Base-by-base conservation (phyloP, 1,284 basidiomycete species). In the Austroboletus sp. region DNA sequence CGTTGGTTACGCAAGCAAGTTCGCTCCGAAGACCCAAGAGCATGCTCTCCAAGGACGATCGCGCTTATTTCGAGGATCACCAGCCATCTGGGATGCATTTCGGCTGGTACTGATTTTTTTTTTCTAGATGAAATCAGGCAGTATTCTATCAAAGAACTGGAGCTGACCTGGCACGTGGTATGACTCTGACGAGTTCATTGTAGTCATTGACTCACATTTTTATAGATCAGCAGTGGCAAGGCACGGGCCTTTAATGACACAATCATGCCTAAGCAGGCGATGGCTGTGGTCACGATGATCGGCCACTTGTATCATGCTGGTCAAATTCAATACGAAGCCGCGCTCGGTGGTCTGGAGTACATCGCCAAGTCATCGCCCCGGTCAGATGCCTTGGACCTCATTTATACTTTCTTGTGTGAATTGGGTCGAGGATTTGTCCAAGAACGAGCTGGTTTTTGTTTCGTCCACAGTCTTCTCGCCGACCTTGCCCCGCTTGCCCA, bases 121-220 rank as follows among this genome's bases (percentile, higher is more conserved):
- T 56, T 58, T 36, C 3, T 45, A 44, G 42, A 52, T 8, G 45
- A 50, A 17, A 44, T 56, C 23, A 12, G 12, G 26, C 2, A 8
- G 7, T 26, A 51, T 3, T 63, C 52, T 34, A 26, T 56, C 39
- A 39, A 42, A 43, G 56, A 40, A 26, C 38, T 60, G 32, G 49
- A 51, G 23, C n/a, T 47, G 34, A 48, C 42, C 3, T 56, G 50
- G 49, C 41, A 38, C 34, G 54, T 42, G 57, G 58, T 58, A 46
- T 12, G 50, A 25, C 29, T 10, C 8, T 12, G 30, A 16, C 10
- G 3, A 3, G 9, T 16, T 26, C 29, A 17, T 27, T 21, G 19
- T 37, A 0, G 4, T 27, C 6, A 7, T 4, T 23, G 3, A 32
- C 52, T 58, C 10, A 61, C 16, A 10, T n/a, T 17, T 34, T 15